Percentiles rank a stretch among this genome's conserved stretches.
phyloP scores from a whole-genome alignment of 2,329 filamentous ascomycete species.

The Diaporthe vaccinii region DNA sequence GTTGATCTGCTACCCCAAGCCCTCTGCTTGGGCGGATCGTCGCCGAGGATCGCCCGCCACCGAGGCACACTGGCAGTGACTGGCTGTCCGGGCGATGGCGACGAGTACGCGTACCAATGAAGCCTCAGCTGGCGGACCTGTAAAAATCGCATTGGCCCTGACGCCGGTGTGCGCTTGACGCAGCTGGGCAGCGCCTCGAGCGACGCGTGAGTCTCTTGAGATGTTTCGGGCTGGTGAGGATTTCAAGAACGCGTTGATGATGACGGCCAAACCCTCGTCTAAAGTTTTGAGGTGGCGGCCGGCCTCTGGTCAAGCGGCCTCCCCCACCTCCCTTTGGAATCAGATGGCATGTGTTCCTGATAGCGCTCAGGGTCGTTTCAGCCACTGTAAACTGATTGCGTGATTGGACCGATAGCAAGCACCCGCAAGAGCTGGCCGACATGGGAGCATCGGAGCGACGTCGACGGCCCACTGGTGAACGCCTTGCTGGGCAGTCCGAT shows the following conservation, averaged over 20 bases:
- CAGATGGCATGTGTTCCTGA: constrained; percentile 9
- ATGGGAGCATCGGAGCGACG: constrained; percentile 25
- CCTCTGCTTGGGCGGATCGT: background rate
- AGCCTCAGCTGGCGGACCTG: background rate
- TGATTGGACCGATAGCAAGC: constrained; percentile 5
- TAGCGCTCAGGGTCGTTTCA: background rate
- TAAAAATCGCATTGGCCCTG: background rate
- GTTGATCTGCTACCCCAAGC: constrained; percentile 5
- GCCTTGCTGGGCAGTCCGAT: constrained; percentile 20
- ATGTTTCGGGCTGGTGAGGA: constrained; percentile 8
- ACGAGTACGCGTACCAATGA: constrained; percentile 6
- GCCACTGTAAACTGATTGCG: constrained; percentile 1
- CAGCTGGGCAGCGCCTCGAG: background rate
- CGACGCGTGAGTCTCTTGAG: background rate
- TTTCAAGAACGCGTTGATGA: constrained; percentile 9
- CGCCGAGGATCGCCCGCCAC: constrained; percentile 20
- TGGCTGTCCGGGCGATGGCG: background rate
- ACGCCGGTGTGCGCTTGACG: background rate
- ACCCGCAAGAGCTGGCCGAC: constrained; percentile 16
- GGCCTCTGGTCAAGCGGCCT: background rate
- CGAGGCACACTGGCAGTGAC: background rate
- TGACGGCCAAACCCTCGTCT: background rate
- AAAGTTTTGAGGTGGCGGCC: background rate
- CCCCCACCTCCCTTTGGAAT: background rate
- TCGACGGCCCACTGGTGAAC: background rate